phyloP scores from a whole-genome alignment of 495 filamentous ascomycete genomes.

The Lasiosphaeriaceae sp. region DNA sequence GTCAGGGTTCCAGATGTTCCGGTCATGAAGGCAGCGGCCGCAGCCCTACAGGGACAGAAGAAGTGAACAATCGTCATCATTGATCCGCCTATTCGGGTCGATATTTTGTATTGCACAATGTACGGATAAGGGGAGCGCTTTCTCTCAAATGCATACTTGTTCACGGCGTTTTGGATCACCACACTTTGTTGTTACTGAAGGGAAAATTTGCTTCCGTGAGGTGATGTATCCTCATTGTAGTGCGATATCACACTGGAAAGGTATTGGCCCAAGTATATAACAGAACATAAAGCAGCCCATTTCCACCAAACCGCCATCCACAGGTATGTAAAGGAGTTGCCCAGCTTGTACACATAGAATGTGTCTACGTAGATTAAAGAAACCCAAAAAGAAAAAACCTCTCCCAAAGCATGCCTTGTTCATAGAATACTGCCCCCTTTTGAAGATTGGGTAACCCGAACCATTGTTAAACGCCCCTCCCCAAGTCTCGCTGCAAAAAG shows the following conservation, averaged over 20 bases:
- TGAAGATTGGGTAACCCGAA: background rate
- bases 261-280: background rate
- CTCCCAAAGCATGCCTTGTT: background rate
- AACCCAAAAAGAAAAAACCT: background rate
- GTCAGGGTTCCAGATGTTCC: constrained; percentile 75
- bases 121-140: no score
- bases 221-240: no score
- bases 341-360: background rate
- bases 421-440: background rate
- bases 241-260: background rate
- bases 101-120: background rate
- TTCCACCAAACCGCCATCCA: background rate
- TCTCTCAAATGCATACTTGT: no score
- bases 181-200: no score
- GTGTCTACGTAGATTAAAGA: background rate
- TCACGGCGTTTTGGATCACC: no score
- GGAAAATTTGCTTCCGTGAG: no score
- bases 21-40: constrained; percentile 2
- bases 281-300: background rate
- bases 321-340: background rate
- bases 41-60: constrained; percentile 12
- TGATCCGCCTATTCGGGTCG: no score
- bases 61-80: constrained; percentile 18
- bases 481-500: background rate
- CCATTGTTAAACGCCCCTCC: background rate